These are phyloP conservation scores for Saccharomycopsis synnaedendra DNA, from an alignment of 805 yeast species.

Conservation along the genomic window DNA sequence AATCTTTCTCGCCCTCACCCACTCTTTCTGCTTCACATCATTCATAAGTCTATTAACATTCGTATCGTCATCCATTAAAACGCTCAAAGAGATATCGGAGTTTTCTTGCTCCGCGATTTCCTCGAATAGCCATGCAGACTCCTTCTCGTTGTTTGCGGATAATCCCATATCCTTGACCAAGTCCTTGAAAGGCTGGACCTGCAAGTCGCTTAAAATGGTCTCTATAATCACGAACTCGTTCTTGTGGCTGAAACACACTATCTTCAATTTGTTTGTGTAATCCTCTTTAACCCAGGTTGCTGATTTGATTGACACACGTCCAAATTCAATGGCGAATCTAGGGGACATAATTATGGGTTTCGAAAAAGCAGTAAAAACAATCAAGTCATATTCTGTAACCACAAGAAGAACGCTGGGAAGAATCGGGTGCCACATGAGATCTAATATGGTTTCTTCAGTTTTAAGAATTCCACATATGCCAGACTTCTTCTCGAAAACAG, in stretches of 20 bases:
- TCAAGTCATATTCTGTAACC: conserved; percentile 1
- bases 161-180: background rate
- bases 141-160: background rate
- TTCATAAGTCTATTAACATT: conserved; percentile 8
- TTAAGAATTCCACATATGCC: background rate
- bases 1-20: background rate
- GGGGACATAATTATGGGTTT: too few relatives aligned
- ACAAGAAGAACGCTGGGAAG: conserved; percentile 4
- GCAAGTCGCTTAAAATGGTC: background rate
- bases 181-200: background rate
- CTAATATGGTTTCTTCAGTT: background rate
- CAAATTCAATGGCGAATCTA: too few relatives aligned
- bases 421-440: conserved; percentile 10
- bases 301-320: too few relatives aligned
- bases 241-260: background rate
- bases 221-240: background rate
- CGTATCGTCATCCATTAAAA: conserved; percentile 13
- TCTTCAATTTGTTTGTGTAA: background rate
- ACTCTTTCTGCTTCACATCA: conserved; percentile 10
- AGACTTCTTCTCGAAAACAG: background rate
- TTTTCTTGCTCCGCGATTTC: background rate
- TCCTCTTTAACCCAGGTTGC: too few relatives aligned
- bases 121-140: background rate
- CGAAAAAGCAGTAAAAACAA: background rate
- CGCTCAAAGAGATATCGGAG: background rate